phyloP scores from a whole-genome alignment of 306 rosid genomes.

The Vachellia collinsii region DNA sequence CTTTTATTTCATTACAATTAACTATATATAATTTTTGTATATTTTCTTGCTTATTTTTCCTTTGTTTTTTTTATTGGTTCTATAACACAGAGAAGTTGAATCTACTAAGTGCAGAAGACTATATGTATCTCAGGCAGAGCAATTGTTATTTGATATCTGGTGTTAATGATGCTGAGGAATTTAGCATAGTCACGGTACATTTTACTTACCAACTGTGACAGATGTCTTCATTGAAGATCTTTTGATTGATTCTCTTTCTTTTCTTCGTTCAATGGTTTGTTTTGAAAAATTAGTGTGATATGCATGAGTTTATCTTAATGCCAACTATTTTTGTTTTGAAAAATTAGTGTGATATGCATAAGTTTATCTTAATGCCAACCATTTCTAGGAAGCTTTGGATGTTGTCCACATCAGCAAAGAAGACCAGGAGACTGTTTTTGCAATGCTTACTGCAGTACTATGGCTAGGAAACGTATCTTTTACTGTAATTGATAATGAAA shows the following conservation, averaged over 20 bases:
- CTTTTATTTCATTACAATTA: slow-evolving; percentile 9
- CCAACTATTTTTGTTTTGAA: slow-evolving; percentile 30
- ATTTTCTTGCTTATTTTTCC: slow-evolving; percentile 22
- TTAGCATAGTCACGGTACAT: slow-evolving; percentile 72
- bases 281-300: slow-evolving; percentile 30
- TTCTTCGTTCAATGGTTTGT: slow-evolving; percentile 8
- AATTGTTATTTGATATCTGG: slow-evolving; percentile 76
- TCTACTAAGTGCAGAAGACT: slow-evolving; percentile 70
- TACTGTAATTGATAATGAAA: slow-evolving; percentile 84
- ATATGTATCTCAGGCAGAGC: slow-evolving; percentile 88
- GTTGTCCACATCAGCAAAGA: slow-evolving; percentile 87
- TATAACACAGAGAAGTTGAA: slow-evolving; percentile 71
- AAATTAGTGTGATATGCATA: slow-evolving; percentile 33
- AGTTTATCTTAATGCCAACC: slow-evolving; percentile 32
- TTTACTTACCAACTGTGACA: slow-evolving; percentile 22
- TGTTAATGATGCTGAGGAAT: slow-evolving; percentile 88
- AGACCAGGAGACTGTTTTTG: slow-evolving; percentile 91
- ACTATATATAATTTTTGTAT: not conserved
- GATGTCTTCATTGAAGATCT: slow-evolving; percentile 30
- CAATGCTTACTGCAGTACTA: slow-evolving; percentile 98
- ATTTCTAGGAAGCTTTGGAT: slow-evolving; percentile 88
- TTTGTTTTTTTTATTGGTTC: slow-evolving; percentile 34
- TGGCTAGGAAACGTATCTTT: slow-evolving; percentile 95
- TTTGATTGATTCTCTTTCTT: slow-evolving; percentile 9
- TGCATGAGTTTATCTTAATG: slow-evolving; percentile 36